Base-by-base conservation (phyloP, 306 rosid genomes). In the Gynostemma pentaphyllum region DNA sequence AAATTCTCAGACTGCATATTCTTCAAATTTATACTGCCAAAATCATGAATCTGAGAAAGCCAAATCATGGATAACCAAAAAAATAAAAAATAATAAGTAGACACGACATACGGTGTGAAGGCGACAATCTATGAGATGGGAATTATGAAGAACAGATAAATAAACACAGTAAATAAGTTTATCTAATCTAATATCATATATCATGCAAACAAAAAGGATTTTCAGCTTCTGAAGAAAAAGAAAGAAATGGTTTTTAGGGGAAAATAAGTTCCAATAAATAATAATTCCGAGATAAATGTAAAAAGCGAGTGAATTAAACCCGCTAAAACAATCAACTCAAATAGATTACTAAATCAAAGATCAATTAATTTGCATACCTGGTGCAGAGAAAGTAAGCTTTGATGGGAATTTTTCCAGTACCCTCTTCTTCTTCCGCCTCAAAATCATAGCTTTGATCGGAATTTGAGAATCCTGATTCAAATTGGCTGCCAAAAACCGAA, bases 11-110 rank as follows among this genome's bases (percentile, higher is more conserved):
- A 81, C 69, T 88, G 98, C 79, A 88, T 84, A 72, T 79, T 88
- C 87, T 86, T 92, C 88, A 92, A 75, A 75, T 92, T 92, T 73
- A 92, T 84, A 81, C 96, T 92, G 95, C 88, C 84, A 92, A 88
- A 88, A 88, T 74, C 68, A 83, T 55, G 84, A 87, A 85, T 83
- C 84, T 76, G 85, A 83, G 94, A 87, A 75, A 78, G 72, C 78
- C 79, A 80, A 76, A 78, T 80, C 72, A 85, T 63, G 60, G 64
- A 75, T 42, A 77, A 74, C 75, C 47, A 39, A 47, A 10, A 57
- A 74, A 51, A 21, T 30, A 0, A 7, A 30, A 80, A 2, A 79
- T 77, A 59, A 67, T 69, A 44, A 57, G 29, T 62, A 66, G 61
- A 59, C 66, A 63, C 36, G 47, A 59, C 66, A 63, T 34, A 44